Percentiles rank a stretch among this genome's conserved stretches.
Evolutionary conservation across 2,329 filamentous ascomycete genomes (phyloP).

Genomic region (Monosporascus sp.): DNA sequence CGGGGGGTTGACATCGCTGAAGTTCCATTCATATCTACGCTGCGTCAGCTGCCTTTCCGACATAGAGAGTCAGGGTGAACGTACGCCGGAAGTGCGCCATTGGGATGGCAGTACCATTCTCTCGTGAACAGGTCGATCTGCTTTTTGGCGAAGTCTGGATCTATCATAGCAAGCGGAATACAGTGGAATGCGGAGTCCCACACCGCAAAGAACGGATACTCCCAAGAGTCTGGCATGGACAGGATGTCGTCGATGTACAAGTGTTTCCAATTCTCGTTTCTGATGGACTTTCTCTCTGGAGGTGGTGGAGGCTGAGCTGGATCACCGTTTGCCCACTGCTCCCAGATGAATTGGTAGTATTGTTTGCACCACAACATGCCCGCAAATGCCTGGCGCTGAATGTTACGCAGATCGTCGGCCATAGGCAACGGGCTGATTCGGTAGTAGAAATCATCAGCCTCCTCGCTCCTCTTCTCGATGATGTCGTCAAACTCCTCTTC

Average conservation of each 20-base stretch:
- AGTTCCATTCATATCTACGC: constrained; percentile 82
- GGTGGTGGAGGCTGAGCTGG: constrained; percentile 84
- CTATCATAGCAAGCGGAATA: constrained; percentile 93
- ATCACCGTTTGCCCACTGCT: constrained; percentile 95
- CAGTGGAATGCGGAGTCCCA: constrained; percentile 98
- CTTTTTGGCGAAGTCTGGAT: constrained; percentile 97
- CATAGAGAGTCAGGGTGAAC: constrained; percentile 16
- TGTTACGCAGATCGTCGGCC: constrained; percentile 88
- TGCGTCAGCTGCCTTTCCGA: constrained; percentile 11
- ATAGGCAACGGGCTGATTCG: constrained; percentile 89
- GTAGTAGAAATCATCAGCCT: constrained; percentile 95
- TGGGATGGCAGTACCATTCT: constrained; percentile 99
- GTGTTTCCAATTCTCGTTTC: constrained; percentile 90
- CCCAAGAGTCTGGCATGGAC: constrained; percentile 98
- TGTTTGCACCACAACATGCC: constrained; percentile 99
- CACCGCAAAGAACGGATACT: constrained; percentile 95
- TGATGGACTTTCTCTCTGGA: constrained; percentile 68
- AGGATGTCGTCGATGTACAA: constrained; percentile 92
- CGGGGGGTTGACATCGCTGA: constrained; percentile 92
- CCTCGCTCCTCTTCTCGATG: constrained; percentile 78
- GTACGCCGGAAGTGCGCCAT: constrained; percentile 87
- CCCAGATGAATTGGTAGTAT: constrained; percentile 94
- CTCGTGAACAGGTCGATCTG: constrained; percentile 92
- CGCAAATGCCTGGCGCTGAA: constrained; percentile 88
- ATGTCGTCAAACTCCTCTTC: constrained; percentile 91